These are phyloP conservation scores for Neoscytalidium dimidiatum DNA, from an alignment of 2,329 filamentous ascomycete genomes.

Conservation along the genomic window DNA sequence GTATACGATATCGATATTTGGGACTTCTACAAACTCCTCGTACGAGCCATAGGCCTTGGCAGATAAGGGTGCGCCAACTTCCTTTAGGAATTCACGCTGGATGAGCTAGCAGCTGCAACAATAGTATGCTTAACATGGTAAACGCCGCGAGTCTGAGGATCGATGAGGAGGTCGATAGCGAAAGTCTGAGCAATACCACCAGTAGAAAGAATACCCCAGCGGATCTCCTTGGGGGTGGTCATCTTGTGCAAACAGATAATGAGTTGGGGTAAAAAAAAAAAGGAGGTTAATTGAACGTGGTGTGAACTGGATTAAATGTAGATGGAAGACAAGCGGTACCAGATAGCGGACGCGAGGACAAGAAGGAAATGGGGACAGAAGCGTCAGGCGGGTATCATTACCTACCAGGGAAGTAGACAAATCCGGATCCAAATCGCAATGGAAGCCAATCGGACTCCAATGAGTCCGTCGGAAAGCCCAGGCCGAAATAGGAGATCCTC, in stretches of 20 bases:
- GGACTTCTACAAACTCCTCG: slow-evolving; percentile 75
- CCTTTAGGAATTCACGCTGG: slow-evolving; percentile 72
- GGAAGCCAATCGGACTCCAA: too few relatives aligned
- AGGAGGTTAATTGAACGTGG: too few relatives aligned
- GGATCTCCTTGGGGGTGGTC: slow-evolving; percentile 37
- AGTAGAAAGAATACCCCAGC: slow-evolving; percentile 52
- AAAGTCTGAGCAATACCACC: slow-evolving; percentile 56
- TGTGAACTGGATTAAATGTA: too few relatives aligned
- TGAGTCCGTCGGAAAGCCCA: too few relatives aligned
- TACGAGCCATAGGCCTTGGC: slow-evolving; percentile 80
- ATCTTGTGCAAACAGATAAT: neutral
- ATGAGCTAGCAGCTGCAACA: slow-evolving; percentile 78
- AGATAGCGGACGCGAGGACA: too few relatives aligned
- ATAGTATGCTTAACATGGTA: slow-evolving; percentile 75
- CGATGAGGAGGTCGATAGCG: slow-evolving; percentile 74
- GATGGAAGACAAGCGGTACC: too few relatives aligned
- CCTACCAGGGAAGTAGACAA: too few relatives aligned
- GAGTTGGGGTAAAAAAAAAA: neutral
- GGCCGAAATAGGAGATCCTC: too few relatives aligned
- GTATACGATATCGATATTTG: slow-evolving; percentile 82
- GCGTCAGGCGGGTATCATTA: too few relatives aligned
- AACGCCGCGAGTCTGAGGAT: slow-evolving; percentile 69
- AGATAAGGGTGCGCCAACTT: slow-evolving; percentile 66
- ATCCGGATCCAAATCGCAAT: too few relatives aligned
- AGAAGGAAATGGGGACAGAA: too few relatives aligned